phyloP scores from a whole-genome alignment of 2,329 filamentous ascomycete genomes.

The Daldinia sp. region DNA sequence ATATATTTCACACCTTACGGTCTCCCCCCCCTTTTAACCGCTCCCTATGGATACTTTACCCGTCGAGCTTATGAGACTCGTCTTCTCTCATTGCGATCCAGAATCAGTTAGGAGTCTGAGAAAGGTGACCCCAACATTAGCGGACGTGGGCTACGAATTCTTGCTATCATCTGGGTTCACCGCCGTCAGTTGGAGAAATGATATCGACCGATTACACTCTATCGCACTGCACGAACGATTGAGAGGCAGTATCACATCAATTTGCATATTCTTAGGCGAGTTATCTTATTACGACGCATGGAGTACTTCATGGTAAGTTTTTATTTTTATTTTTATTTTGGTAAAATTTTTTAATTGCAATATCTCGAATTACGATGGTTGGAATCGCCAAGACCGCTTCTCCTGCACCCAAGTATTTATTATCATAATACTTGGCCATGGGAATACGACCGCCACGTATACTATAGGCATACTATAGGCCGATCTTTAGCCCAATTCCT shows the following conservation, averaged over 20 bases:
- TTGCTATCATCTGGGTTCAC: conserved; percentile 53
- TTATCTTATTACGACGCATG: conserved; percentile 52
- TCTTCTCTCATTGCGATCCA: conserved; percentile 53
- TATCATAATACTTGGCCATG: neutral
- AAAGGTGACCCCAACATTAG: conserved; percentile 49
- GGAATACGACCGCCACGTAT: conserved; percentile 8
- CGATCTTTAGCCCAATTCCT: conserved; percentile 3
- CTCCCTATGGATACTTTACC: conserved; percentile 49
- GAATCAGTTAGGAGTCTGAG: conserved; percentile 53
- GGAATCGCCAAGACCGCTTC: neutral
- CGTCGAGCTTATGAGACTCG: conserved; percentile 52
- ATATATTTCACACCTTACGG: conserved; percentile 3
- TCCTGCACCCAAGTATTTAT: conserved; percentile 1
- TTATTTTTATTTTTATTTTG: neutral
- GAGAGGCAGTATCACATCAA: conserved; percentile 51
- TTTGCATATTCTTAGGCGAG: conserved; percentile 57
- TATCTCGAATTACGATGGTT: neutral
- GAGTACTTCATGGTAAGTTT: conserved; percentile 43
- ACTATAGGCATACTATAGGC: neutral
- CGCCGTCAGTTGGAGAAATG: conserved; percentile 55
- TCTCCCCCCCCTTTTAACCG: neutral
- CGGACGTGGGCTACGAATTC: conserved; percentile 54
- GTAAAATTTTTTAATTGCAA: neutral
- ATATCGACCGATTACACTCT: conserved; percentile 54
- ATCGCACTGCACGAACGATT: conserved; percentile 56